phyloP scores from a whole-genome alignment of 768 basidiomycete species.

The Agrocybe pediades region DNA sequence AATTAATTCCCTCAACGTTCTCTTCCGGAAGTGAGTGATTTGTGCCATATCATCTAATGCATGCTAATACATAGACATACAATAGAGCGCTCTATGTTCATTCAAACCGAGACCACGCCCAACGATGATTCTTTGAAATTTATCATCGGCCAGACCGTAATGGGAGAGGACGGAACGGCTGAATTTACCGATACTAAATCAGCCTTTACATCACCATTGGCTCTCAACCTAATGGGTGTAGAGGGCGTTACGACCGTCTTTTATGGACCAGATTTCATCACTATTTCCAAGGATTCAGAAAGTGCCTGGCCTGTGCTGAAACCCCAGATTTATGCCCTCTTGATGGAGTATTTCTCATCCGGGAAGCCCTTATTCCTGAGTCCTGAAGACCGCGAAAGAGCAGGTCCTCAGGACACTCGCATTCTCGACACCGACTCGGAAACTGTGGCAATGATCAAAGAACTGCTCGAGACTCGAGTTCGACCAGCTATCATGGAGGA shows the following conservation, averaged over 20 bases:
- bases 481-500: constrained; percentile 99
- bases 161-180: constrained; percentile 84
- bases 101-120: constrained; percentile 96
- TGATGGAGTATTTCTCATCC: constrained; percentile 99
- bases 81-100: constrained; percentile 90
- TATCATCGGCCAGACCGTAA: constrained; percentile 89
- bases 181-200: constrained; percentile 92
- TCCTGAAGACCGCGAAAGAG: constrained; percentile 75
- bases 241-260: constrained; percentile 89
- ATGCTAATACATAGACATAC: constrained; percentile 1
- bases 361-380: constrained; percentile 84
- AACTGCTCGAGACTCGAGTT: constrained; percentile 91
- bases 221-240: constrained; percentile 91
- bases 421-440: constrained; percentile 96
- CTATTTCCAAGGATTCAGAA: constrained; percentile 88
- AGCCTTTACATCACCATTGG: constrained; percentile 91
- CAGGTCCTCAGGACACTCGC: constrained; percentile 90
- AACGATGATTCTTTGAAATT: constrained; percentile 98
- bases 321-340: constrained; percentile 92
- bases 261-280: constrained; percentile 98
- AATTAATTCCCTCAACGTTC: constrained; percentile 5
- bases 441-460: constrained; percentile 99
- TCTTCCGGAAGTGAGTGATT: constrained; percentile 17
- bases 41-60: background rate
- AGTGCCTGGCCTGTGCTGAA: constrained; percentile 89